phyloP scores from a whole-genome alignment of 2,329 filamentous ascomycete genomes.

The Diaporthe citriasiana region DNA sequence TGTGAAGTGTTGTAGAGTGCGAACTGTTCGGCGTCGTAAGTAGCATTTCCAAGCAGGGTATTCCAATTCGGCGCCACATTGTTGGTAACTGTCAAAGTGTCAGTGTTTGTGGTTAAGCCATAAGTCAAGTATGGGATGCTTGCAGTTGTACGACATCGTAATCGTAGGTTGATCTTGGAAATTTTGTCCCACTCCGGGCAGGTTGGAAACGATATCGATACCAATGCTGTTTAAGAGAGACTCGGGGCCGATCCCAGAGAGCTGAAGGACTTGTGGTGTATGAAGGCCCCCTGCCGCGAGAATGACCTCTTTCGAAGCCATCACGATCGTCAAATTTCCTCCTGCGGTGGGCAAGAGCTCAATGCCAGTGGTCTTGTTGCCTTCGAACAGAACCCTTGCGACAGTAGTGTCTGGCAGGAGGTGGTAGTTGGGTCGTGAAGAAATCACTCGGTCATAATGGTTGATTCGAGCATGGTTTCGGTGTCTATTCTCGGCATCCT shows the following conservation, averaged over 20 bases:
- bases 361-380: neutral
- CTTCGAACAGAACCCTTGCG: neutral
- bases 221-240: neutral
- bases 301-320: neutral
- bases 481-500: slow-evolving; percentile 3
- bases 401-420: neutral
- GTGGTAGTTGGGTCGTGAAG: neutral
- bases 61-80: slow-evolving; percentile 9
- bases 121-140: neutral
- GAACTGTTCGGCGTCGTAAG: slow-evolving; percentile 16
- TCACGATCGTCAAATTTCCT: neutral
- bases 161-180: slow-evolving; percentile 17
- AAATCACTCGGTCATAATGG: slow-evolving; percentile 3
- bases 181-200: slow-evolving; percentile 10
- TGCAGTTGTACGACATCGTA: slow-evolving; percentile 13
- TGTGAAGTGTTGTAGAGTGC: neutral
- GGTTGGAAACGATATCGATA: neutral
- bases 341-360: neutral
- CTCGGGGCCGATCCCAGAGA: neutral
- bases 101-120: neutral
- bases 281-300: slow-evolving; percentile 6
- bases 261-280: slow-evolving; percentile 18
- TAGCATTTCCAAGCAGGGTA: neutral
- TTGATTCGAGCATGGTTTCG: slow-evolving; percentile 12
- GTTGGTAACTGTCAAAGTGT: neutral